A percentile compares a stretch with the other conserved stretches of the same genome.
These are phyloP conservation scores for Colletotrichum musae DNA, from an alignment of 2,329 filamentous ascomycete genomes.

Conservation along the genomic window DNA sequence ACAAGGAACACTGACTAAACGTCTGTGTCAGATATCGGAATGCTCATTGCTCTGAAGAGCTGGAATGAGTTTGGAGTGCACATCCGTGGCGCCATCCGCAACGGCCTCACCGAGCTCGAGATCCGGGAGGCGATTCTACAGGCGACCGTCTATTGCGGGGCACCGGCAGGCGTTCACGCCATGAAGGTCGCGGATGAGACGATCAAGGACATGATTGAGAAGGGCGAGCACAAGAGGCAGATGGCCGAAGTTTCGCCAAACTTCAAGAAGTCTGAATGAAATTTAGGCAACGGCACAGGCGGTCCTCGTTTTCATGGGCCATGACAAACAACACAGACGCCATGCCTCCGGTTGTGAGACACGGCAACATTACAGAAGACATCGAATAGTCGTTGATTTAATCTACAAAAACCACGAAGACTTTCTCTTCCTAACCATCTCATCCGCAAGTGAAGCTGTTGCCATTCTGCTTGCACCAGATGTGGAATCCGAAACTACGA, in stretches of 20 bases:
- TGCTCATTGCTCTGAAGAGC: conserved; percentile 73
- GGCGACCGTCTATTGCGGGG: conserved; percentile 57
- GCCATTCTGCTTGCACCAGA: conserved; percentile 6
- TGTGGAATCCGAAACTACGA: background rate
- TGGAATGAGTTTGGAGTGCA: conserved; percentile 72
- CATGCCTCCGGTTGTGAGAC: too few species aligned
- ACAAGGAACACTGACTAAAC: background rate
- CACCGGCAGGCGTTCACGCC: conserved; percentile 57
- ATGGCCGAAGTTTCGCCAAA: conserved; percentile 34
- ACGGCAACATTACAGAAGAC: too few species aligned
- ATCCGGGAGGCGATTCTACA: conserved; percentile 67
- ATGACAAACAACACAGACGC: too few species aligned
- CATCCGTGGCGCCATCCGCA: conserved; percentile 72
- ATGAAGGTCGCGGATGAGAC: conserved; percentile 46
- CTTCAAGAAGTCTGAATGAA: conserved; percentile 12
- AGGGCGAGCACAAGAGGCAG: conserved; percentile 46
- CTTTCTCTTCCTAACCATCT: too few species aligned
- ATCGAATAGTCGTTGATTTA: too few species aligned
- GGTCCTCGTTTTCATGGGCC: too few species aligned
- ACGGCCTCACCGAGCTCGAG: conserved; percentile 70
- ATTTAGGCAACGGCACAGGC: background rate
- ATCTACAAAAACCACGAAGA: too few species aligned
- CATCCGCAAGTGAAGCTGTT: conserved; percentile 6
- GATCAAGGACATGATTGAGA: conserved; percentile 46
- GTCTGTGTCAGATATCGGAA: conserved; percentile 63